Percentiles rank a stretch among this genome's conserved stretches.
Conservation (phyloP, 805 yeast genomes). For the Saccharomycopsis schoenii region DNA sequence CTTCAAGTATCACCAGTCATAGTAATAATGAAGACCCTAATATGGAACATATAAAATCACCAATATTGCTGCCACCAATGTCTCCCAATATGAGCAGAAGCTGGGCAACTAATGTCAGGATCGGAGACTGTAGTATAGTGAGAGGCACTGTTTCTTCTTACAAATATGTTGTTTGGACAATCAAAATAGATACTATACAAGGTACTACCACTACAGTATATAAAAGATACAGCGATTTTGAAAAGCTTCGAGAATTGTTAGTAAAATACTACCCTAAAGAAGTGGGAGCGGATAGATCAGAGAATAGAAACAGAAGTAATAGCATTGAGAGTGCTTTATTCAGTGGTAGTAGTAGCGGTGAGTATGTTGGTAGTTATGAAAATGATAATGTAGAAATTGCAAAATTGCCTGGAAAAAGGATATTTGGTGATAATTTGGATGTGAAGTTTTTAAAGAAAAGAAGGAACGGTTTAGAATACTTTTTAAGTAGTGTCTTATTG, state of each 20-base stretch:
- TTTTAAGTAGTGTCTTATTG: slow-evolving; percentile 12
- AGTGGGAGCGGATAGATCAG: neutral
- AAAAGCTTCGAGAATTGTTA: slow-evolving; percentile 9
- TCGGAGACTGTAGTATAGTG: slow-evolving; percentile 18
- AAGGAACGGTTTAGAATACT: slow-evolving; percentile 16
- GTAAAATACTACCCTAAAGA: slow-evolving; percentile 14
- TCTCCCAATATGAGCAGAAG: neutral
- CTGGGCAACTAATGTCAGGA: slow-evolving; percentile 15
- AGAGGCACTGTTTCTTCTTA: slow-evolving; percentile 8
- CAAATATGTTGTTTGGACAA: slow-evolving; percentile 15
- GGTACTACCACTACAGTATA: slow-evolving; percentile 12
- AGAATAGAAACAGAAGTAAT: neutral
- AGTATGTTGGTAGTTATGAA: neutral
- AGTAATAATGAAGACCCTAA: neutral
- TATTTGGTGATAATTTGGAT: slow-evolving; percentile 12
- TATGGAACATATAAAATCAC: neutral
- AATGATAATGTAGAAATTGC: slow-evolving; percentile 10
- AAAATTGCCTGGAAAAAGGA: slow-evolving; percentile 12
- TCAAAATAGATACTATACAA: slow-evolving; percentile 13
- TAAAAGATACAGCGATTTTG: slow-evolving; percentile 18
- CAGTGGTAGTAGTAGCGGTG: neutral
- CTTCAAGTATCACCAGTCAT: too few species aligned
- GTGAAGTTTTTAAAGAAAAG: slow-evolving; percentile 9
- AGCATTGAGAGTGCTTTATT: neutral
- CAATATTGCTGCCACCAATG: neutral